Percentiles rank a stretch among this genome's conserved stretches.
Conservation (phyloP, 2,329 filamentous ascomycete species). For the Emergomyces africanus region DNA sequence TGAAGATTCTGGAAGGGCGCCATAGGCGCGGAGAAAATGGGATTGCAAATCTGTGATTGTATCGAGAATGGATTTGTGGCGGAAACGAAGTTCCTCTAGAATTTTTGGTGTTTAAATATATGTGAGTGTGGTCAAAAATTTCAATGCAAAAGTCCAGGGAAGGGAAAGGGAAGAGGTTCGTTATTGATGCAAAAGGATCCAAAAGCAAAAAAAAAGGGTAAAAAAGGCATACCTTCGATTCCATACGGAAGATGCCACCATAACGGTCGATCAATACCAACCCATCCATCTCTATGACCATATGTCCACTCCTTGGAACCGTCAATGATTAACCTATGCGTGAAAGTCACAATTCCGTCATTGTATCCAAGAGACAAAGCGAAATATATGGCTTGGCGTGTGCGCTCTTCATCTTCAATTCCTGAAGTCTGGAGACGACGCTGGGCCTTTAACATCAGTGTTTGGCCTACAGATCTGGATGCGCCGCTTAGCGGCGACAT, state of each 20-base stretch:
- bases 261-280: conserved; percentile 13
- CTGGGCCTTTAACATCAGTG: conserved; percentile 14
- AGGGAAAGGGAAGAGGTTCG: conserved; percentile 1
- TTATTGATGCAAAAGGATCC: background rate
- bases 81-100: conserved; percentile 31
- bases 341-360: conserved; percentile 17
- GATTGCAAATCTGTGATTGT: conserved; percentile 32
- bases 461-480: conserved; percentile 16
- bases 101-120: background rate
- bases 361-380: conserved; percentile 21
- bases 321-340: conserved; percentile 23
- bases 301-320: conserved; percentile 27
- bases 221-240: conserved; percentile 27
- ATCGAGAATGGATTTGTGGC: conserved; percentile 29
- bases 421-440: conserved; percentile 16
- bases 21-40: conserved; percentile 29
- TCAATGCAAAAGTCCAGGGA: background rate
- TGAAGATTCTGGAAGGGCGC: conserved; percentile 20
- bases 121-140: background rate
- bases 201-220: background rate
- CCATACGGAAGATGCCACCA: conserved; percentile 28
- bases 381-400: conserved; percentile 28
- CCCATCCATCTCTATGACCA: conserved; percentile 14
- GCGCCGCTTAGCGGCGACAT: background rate
- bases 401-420: conserved; percentile 25